Conservation (phyloP, 352 stramenopile genomes). For the Phytophthora hybrid region DNA sequence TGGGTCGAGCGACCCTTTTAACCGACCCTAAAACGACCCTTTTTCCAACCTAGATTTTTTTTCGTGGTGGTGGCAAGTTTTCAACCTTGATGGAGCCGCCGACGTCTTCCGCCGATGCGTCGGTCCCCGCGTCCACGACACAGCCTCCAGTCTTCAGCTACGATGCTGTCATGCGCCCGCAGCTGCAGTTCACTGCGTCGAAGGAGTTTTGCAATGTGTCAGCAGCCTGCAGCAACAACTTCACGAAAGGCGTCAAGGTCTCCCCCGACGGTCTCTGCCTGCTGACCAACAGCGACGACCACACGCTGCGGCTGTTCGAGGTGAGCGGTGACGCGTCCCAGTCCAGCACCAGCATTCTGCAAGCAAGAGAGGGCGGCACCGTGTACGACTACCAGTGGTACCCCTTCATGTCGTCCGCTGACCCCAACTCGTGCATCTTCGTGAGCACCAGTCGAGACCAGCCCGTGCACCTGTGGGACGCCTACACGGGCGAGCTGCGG, state of each 20-base stretch:
- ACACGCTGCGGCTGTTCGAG: slow-evolving; percentile 84
- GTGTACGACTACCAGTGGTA: slow-evolving; percentile 93
- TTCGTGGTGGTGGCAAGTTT: no score
- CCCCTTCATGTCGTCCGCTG: slow-evolving; percentile 81
- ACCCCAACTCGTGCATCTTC: slow-evolving; percentile 88
- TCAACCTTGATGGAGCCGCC: background rate
- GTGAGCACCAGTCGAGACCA: slow-evolving; percentile 87
- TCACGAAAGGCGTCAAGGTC: slow-evolving; percentile 76
- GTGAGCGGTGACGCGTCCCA: slow-evolving; percentile 25
- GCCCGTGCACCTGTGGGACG: slow-evolving; percentile 93
- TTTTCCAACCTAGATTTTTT: no score
- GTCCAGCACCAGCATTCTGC: slow-evolving; percentile 46
- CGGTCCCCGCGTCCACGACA: background rate
- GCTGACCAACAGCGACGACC: slow-evolving; percentile 88
- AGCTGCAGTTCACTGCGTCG: slow-evolving; percentile 33
- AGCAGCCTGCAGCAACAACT: slow-evolving; percentile 60
- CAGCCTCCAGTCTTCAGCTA: slow-evolving; percentile 23
- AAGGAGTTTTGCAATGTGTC: slow-evolving; percentile 41
- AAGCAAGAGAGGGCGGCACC: slow-evolving; percentile 74
- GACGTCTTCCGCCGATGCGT: background rate
- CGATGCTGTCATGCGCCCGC: slow-evolving; percentile 25
- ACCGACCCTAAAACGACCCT: no score
- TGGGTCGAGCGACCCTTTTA: no score
- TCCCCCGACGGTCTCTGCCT: slow-evolving; percentile 89
- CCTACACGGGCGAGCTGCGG: slow-evolving; percentile 85